These are phyloP conservation scores for Caryopteris hybrid DNA, from an alignment of 305 asterid genomes.

Conservation along the genomic window DNA sequence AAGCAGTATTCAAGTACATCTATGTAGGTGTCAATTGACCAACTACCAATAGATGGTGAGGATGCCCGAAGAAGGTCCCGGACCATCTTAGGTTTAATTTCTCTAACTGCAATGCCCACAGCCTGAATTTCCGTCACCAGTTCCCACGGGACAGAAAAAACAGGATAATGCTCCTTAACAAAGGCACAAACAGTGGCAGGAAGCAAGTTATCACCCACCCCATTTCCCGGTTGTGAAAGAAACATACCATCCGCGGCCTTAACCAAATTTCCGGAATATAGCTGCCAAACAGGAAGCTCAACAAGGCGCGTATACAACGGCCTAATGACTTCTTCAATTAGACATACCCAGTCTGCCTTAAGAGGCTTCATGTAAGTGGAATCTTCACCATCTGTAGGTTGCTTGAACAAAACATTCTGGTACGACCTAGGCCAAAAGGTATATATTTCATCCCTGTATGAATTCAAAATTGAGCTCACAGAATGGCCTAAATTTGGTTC, in stretches of 20 bases:
- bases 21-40: constrained; percentile 67
- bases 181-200: constrained; percentile 92
- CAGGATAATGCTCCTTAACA: constrained; percentile 97
- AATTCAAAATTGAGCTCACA: constrained; percentile 50
- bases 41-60: constrained; percentile 53
- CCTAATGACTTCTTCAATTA: constrained; percentile 69
- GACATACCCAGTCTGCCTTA: constrained; percentile 75
- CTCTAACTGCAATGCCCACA: constrained; percentile 68
- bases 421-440: constrained; percentile 92
- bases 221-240: constrained; percentile 89
- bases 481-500: constrained; percentile 55
- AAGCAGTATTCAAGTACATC: constrained; percentile 96
- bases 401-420: constrained; percentile 27
- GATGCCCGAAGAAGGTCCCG: constrained; percentile 84
- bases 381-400: constrained; percentile 34
- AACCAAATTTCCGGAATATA: constrained; percentile 84
- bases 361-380: constrained; percentile 32
- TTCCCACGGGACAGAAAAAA: constrained; percentile 97
- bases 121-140: constrained; percentile 89
- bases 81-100: constrained; percentile 95
- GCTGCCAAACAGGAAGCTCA: constrained; percentile 92
- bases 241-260: constrained; percentile 96
- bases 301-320: constrained; percentile 78
- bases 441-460: constrained; percentile 67
- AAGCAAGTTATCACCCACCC: constrained; percentile 70